Evolutionary conservation across 768 basidiomycete species (phyloP), one percentile per base, ranked within the genome.

Genomic region (Amyloporia xantha): DNA sequence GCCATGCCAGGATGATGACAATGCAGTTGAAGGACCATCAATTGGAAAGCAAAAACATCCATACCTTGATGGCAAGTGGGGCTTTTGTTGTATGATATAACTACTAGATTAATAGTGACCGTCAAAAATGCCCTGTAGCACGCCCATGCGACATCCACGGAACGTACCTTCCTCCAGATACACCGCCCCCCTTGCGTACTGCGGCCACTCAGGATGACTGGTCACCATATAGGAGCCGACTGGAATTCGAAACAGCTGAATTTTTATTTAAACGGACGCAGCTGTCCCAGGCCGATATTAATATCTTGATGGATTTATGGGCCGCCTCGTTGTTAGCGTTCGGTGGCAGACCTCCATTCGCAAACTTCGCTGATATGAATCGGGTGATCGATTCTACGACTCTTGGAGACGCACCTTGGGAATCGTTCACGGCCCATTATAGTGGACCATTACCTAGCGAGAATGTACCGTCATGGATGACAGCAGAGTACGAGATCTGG

Each of bases 321-420:
- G 54, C 54, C 10, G 54, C 56, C 1, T 40, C 48, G 9, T 26
- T 52, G 11, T 4, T 48, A 2, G 44, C 11, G 10, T 45, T 48
- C 40, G 51, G 49, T 19, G 54, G 43, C 5, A 4, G 38, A 11
- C 41, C 55, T n/a, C 58, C 58, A 2, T 74, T 70, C 46, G 24
- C 44, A 1, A 57, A 61, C 30, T 52, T 66, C 45, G 33, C 54
- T 4, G 64, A 72, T 19, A 23, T 73, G 2, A 64, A 68, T 27
- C 24, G 36, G 0, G 61, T 57, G 0, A 73, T 76, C 21, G 68
- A 75, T 41, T 44, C 48, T 0, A 72, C 66, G n/a, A 45, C 41
- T 5, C 42, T 63, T 19, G 70, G 71, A 7, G 66, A 68, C 23
- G 60, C 60, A 9, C 63, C 69, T 0, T 76, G 73, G 72, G 17